A percentile compares a stretch with the other conserved stretches of the same genome.
phyloP scores from a whole-genome alignment of 1,139 yeast species.

The Suhomyces guaymorum region DNA sequence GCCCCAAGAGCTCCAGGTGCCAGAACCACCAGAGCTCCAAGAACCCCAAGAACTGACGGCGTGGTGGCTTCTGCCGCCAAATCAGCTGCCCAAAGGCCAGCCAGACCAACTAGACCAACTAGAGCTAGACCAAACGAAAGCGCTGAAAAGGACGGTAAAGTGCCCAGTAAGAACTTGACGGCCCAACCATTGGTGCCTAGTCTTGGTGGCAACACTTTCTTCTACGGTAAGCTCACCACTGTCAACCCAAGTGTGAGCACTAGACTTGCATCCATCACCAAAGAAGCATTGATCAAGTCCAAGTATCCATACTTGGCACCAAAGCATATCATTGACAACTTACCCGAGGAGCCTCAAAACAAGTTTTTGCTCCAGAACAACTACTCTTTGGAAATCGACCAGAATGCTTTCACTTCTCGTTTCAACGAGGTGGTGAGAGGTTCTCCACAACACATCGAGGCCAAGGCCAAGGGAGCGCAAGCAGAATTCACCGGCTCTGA shows the following conservation, averaged over 20 bases:
- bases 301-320: constrained; percentile 48
- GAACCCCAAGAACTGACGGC: constrained; percentile 3
- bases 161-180: constrained; percentile 17
- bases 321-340: constrained; percentile 31
- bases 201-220: constrained; percentile 33
- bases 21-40: constrained; percentile 7
- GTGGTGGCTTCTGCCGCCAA: constrained; percentile 5
- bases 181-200: constrained; percentile 25
- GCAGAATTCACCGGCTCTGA: constrained; percentile 24
- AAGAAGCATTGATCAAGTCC: constrained; percentile 40
- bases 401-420: constrained; percentile 26
- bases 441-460: constrained; percentile 21
- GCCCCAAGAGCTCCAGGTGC: constrained; percentile 9
- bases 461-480: constrained; percentile 14
- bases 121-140: constrained; percentile 3
- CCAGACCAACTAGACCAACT: constrained; percentile 6
- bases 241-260: constrained; percentile 33
- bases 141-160: constrained; percentile 9
- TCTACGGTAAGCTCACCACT: constrained; percentile 42
- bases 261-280: constrained; percentile 46
- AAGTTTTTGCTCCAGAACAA: constrained; percentile 37
- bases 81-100: constrained; percentile 9
- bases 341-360: constrained; percentile 30
- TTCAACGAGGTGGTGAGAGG: constrained; percentile 40
- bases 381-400: constrained; percentile 31